phyloP scores from a whole-genome alignment of 352 stramenopile genomes.

The Phytophthora palmivora region DNA sequence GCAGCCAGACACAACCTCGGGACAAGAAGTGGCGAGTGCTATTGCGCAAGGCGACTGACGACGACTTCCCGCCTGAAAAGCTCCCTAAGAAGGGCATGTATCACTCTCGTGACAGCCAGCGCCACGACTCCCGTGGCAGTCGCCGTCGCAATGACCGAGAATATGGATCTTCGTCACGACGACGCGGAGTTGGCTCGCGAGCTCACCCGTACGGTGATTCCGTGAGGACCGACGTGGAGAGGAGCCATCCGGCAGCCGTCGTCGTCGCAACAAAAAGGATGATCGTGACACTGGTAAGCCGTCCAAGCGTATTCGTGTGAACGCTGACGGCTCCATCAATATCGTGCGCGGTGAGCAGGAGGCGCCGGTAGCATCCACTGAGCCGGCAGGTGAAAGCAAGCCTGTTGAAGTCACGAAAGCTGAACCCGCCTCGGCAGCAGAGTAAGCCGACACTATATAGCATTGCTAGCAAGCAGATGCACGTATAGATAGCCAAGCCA shows the following conservation, averaged over 20 bases:
- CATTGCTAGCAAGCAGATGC: conserved; percentile 13
- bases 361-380: conserved; percentile 7
- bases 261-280: conserved; percentile 33
- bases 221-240: conserved; percentile 44
- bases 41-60: conserved; percentile 69
- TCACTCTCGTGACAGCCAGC: conserved; percentile 58
- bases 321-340: conserved; percentile 72
- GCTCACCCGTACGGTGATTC: conserved; percentile 58
- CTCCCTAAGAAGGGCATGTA: conserved; percentile 66
- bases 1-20: conserved; percentile 54
- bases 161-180: conserved; percentile 44
- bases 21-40: conserved; percentile 79
- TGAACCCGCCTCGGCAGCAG: conserved; percentile 23
- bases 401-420: conserved; percentile 20
- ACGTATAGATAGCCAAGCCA: conserved; percentile 16
- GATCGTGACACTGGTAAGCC: conserved; percentile 52
- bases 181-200: conserved; percentile 24
- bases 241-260: conserved; percentile 21
- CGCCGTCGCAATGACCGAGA: conserved; percentile 35
- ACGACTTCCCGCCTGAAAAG: conserved; percentile 87
- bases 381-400: conserved; percentile 18
- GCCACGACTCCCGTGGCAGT: conserved; percentile 19
- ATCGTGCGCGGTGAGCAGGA: conserved; percentile 46
- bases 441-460: conserved; percentile 18
- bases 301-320: conserved; percentile 64